A percentile compares a stretch with the other conserved stretches of the same genome.
Evolutionary conservation across 108 stramenopile genomes (phyloP).

Genomic region (Seminavis robusta): DNA sequence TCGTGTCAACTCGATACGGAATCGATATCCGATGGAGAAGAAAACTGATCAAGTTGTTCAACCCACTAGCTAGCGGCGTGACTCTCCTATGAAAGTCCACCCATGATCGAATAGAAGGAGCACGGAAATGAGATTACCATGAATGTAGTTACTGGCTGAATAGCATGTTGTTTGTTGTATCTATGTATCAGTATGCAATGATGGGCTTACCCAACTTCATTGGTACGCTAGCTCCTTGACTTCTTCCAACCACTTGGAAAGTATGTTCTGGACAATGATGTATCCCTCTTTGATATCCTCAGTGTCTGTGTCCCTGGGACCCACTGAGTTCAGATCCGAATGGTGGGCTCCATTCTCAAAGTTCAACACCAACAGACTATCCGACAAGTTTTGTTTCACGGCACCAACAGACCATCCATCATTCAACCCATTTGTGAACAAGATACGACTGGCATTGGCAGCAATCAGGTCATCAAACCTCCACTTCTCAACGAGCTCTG

Average conservation of each 20-base stretch:
- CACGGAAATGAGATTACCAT: too few species aligned
- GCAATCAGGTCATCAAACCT: slow-evolving; percentile 58
- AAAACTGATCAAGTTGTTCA: too few species aligned
- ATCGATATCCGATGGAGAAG: too few species aligned
- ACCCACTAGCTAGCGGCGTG: too few species aligned
- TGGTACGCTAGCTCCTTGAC: slow-evolving; percentile 4
- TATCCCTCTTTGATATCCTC: slow-evolving; percentile 59
- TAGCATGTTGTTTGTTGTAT: too few species aligned
- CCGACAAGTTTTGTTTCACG: slow-evolving; percentile 38
- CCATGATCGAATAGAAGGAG: too few species aligned
- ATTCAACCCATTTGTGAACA: slow-evolving; percentile 83
- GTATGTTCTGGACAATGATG: slow-evolving; percentile 34
- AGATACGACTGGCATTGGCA: slow-evolving; percentile 42
- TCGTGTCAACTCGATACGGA: too few species aligned
- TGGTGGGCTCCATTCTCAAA: slow-evolving; percentile 87
- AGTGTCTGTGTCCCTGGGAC: slow-evolving; percentile 58
- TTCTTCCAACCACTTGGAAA: slow-evolving; percentile 36
- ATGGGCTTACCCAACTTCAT: too few species aligned
- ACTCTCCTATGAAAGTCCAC: too few species aligned
- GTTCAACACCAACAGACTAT: slow-evolving; percentile 58
- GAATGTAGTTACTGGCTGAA: too few species aligned
- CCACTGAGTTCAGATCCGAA: slow-evolving; percentile 49
- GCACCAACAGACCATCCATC: slow-evolving; percentile 57
- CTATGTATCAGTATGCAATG: too few species aligned
- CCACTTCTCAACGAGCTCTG: slow-evolving; percentile 41